These are phyloP conservation scores for Tulasnella sp. DNA, from an alignment of 768 basidiomycete species.

Conservation along the genomic window DNA sequence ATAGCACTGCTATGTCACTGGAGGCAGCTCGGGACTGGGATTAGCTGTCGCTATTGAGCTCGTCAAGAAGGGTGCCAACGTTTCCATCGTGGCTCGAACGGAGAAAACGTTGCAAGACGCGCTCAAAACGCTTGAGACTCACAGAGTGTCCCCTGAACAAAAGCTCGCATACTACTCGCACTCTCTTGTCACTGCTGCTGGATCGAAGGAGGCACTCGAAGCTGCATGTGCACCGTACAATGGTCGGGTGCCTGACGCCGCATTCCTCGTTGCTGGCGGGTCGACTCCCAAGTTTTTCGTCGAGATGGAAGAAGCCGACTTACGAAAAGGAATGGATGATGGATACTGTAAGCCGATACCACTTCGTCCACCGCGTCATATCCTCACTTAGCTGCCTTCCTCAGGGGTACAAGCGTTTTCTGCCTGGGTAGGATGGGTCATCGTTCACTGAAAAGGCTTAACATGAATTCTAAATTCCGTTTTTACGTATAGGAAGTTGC, in stretches of 20 bases:
- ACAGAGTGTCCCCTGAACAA: constrained; percentile 37
- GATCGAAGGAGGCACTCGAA: constrained; percentile 50
- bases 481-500: constrained; percentile 42
- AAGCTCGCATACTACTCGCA: constrained; percentile 54
- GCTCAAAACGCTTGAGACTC: constrained; percentile 51
- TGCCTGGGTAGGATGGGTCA: constrained; percentile 33
- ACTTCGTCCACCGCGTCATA: background rate
- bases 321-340: constrained; percentile 46
- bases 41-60: constrained; percentile 59
- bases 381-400: background rate
- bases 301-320: constrained; percentile 48
- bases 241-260: constrained; percentile 56
- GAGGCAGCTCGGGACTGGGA: constrained; percentile 73
- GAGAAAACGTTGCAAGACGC: constrained; percentile 51
- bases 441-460: background rate
- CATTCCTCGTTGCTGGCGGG: constrained; percentile 71
- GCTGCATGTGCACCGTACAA: constrained; percentile 43
- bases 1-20: constrained; percentile 79
- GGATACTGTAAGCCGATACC: constrained; percentile 31
- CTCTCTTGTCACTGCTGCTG: constrained; percentile 41
- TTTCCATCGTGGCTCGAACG: constrained; percentile 76
- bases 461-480: background rate
- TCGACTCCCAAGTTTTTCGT: constrained; percentile 63
- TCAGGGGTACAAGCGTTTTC: constrained; percentile 38
- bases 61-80: constrained; percentile 57